phyloP scores from a whole-genome alignment of 2,329 filamentous ascomycete species.

The Clarireedia sp. region DNA sequence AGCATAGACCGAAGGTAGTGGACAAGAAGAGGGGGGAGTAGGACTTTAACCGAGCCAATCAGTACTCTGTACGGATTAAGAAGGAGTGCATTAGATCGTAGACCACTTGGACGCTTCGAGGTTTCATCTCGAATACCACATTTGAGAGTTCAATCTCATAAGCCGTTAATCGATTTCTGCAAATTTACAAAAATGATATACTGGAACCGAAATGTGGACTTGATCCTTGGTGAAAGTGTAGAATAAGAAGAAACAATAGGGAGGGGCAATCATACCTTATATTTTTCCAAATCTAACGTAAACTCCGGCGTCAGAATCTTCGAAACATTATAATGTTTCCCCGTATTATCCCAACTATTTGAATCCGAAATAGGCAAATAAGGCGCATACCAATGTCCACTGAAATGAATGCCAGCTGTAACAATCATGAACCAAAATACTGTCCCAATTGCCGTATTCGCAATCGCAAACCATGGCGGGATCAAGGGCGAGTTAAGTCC shows the following conservation, averaged over 20 bases:
- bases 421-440: slow-evolving; percentile 55
- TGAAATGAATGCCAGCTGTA: slow-evolving; percentile 56
- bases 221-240: too few relatives aligned
- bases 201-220: too few relatives aligned
- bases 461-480: slow-evolving; percentile 60
- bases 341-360: slow-evolving; percentile 57
- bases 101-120: slow-evolving; percentile 19
- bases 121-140: too few relatives aligned
- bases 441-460: slow-evolving; percentile 63
- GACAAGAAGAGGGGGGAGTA: slow-evolving; percentile 68
- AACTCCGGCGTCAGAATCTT: slow-evolving; percentile 62
- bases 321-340: slow-evolving; percentile 49
- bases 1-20: slow-evolving; percentile 62
- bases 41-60: slow-evolving; percentile 42
- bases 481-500: slow-evolving; percentile 56
- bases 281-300: slow-evolving; percentile 52
- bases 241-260: too few relatives aligned
- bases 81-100: slow-evolving; percentile 28
- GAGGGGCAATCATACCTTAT: slow-evolving; percentile 45
- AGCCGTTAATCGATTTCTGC: too few relatives aligned
- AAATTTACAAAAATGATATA: too few relatives aligned
- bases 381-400: slow-evolving; percentile 55
- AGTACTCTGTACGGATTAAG: too few relatives aligned
- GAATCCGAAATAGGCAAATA: slow-evolving; percentile 56
- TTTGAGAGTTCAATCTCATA: too few relatives aligned